A percentile compares a stretch with the other conserved stretches of the same genome.
Evolutionary conservation across 805 yeast genomes (phyloP).

Genomic region (Brettanomyces bruxellensis): DNA sequence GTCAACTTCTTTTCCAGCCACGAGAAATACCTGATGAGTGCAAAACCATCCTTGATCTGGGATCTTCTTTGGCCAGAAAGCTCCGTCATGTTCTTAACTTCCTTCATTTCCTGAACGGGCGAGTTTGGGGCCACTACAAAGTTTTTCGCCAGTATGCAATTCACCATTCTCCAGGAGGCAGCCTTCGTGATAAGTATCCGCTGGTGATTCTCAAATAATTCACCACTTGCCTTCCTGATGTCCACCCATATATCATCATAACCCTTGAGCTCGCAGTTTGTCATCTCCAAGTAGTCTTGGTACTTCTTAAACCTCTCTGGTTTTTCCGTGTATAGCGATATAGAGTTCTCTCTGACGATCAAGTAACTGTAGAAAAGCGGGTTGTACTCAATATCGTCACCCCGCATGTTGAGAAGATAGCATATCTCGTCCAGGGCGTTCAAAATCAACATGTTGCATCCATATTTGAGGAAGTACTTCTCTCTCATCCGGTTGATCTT

Average conservation of each 20-base stretch:
- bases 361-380: conserved; percentile 46
- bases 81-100: conserved; percentile 41
- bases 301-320: conserved; percentile 30
- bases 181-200: conserved; percentile 44
- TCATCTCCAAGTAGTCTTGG: conserved; percentile 30
- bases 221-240: conserved; percentile 28
- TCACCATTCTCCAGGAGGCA: conserved; percentile 62
- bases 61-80: conserved; percentile 41
- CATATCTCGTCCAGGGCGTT: conserved; percentile 76
- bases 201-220: conserved; percentile 8
- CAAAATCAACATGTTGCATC: conserved; percentile 25
- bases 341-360: conserved; percentile 31
- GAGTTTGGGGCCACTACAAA: conserved; percentile 35
- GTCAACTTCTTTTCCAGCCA: conserved; percentile 47
- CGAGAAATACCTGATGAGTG: conserved; percentile 42
- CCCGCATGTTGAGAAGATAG: conserved; percentile 80
- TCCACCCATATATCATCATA: conserved; percentile 40
- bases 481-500: conserved; percentile 45
- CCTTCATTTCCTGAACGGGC: conserved; percentile 48
- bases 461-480: conserved; percentile 25
- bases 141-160: conserved; percentile 33
- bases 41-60: conserved; percentile 51
- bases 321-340: conserved; percentile 34
- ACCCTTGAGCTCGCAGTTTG: conserved; percentile 33
- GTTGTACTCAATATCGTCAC: conserved; percentile 42